phyloP scores from a whole-genome alignment of 148 eudicot species.

The Suaeda aralocaspica region DNA sequence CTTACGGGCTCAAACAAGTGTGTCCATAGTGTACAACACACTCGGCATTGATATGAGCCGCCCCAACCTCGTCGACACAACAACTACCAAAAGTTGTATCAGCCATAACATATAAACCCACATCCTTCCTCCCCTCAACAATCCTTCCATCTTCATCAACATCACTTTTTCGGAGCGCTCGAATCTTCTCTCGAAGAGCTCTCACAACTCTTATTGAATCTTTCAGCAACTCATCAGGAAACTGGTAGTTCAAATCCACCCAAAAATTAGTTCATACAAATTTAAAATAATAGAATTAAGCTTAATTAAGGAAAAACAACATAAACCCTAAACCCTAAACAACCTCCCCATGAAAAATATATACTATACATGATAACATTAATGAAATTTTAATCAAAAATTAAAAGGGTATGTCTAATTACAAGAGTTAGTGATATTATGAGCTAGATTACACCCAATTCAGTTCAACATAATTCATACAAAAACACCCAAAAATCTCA shows the following conservation, averaged over 20 bases:
- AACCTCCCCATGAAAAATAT: neutral
- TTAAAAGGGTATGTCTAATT: slow-evolving; percentile 11
- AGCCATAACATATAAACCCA: slow-evolving; percentile 87
- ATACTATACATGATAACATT: neutral
- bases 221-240: slow-evolving; percentile 86
- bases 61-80: slow-evolving; percentile 94
- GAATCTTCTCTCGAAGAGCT: slow-evolving; percentile 54
- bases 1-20: slow-evolving; percentile 95
- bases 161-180: slow-evolving; percentile 20
- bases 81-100: slow-evolving; percentile 94
- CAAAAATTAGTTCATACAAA: slow-evolving; percentile 2
- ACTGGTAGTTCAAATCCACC: slow-evolving; percentile 40
- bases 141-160: slow-evolving; percentile 19
- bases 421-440: neutral
- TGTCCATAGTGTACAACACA: slow-evolving; percentile 90
- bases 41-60: slow-evolving; percentile 83
- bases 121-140: slow-evolving; percentile 33
- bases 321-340: slow-evolving; percentile 11
- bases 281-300: neutral
- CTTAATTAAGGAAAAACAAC: neutral
- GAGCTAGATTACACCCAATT: neutral
- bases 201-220: slow-evolving; percentile 62
- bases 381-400: neutral
- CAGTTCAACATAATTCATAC: neutral
- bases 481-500: neutral